These are phyloP conservation scores for Calendula officinalis DNA, from an alignment of 129 eudicot species.

Conservation along the genomic window DNA sequence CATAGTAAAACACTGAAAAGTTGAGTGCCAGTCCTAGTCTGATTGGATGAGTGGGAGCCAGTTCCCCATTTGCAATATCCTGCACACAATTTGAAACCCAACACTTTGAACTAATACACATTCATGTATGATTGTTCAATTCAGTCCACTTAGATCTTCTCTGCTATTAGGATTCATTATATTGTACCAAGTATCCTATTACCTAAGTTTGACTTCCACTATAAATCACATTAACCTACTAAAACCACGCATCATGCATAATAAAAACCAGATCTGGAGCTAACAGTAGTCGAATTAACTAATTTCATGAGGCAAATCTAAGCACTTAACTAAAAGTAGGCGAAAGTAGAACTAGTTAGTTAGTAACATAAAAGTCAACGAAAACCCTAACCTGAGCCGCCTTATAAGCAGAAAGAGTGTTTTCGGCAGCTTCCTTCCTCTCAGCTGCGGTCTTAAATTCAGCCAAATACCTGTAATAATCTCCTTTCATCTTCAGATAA, in stretches of 20 bases:
- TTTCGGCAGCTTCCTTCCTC: slow-evolving; percentile 84
- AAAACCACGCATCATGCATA: too few relatives aligned
- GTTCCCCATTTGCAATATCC: slow-evolving; percentile 78
- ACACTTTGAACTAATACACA: not conserved
- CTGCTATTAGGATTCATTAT: not conserved
- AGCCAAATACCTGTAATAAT: slow-evolving; percentile 73
- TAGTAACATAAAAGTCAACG: not conserved
- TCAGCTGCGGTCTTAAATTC: slow-evolving; percentile 83
- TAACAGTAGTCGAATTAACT: too few relatives aligned
- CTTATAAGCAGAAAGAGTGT: slow-evolving; percentile 68
- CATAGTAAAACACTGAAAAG: slow-evolving; percentile 83
- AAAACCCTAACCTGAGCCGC: slow-evolving; percentile 70
- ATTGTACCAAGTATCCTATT: too few relatives aligned
- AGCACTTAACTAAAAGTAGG: not conserved
- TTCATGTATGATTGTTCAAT: not conserved
- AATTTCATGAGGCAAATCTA: not conserved
- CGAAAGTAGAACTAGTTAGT: slow-evolving; percentile 18
- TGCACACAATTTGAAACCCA: slow-evolving; percentile 29
- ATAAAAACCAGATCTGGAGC: too few relatives aligned
- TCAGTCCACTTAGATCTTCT: not conserved
- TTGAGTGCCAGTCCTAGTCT: slow-evolving; percentile 79
- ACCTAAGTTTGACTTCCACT: too few relatives aligned
- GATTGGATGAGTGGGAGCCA: slow-evolving; percentile 81
- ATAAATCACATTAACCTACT: too few relatives aligned
- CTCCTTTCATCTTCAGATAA: slow-evolving; percentile 88